phyloP scores from a whole-genome alignment of 371 early-diverging fungal genomes.

The Blakeslea trispora region DNA sequence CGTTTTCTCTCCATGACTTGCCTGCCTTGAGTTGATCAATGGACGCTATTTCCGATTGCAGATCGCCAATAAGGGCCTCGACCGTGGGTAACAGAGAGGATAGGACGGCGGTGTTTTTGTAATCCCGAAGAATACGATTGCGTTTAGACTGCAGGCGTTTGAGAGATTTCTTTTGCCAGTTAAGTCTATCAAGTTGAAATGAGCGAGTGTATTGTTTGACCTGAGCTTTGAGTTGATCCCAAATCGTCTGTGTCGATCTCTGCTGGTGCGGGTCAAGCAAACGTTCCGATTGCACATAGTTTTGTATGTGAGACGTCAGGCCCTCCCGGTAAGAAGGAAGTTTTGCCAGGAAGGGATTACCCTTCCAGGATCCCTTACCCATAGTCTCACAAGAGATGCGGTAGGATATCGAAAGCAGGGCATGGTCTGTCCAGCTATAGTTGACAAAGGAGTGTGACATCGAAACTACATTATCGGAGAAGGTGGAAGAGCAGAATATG shows the following conservation, averaged over 20 bases:
- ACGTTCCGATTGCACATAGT: too few species aligned
- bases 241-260: background rate
- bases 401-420: background rate
- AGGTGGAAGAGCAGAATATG: background rate
- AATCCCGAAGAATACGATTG: constrained; percentile 1
- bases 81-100: background rate
- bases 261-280: background rate
- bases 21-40: constrained; percentile 4
- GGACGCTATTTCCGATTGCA: background rate
- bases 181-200: background rate
- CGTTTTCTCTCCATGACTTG: background rate
- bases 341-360: background rate
- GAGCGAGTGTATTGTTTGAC: background rate
- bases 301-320: background rate
- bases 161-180: background rate
- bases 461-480: too few species aligned
- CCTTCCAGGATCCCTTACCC: constrained; percentile 6
- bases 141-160: constrained; percentile 1
- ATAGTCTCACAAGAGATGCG: background rate
- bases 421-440: constrained; percentile 4
- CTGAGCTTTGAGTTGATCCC: constrained; percentile 8
- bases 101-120: background rate
- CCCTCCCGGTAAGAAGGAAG: background rate
- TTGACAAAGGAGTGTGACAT: background rate
- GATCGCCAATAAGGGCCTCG: background rate